Evolutionary conservation across 331 rosid species (phyloP).

Genomic region (Prunus yedoensis): DNA sequence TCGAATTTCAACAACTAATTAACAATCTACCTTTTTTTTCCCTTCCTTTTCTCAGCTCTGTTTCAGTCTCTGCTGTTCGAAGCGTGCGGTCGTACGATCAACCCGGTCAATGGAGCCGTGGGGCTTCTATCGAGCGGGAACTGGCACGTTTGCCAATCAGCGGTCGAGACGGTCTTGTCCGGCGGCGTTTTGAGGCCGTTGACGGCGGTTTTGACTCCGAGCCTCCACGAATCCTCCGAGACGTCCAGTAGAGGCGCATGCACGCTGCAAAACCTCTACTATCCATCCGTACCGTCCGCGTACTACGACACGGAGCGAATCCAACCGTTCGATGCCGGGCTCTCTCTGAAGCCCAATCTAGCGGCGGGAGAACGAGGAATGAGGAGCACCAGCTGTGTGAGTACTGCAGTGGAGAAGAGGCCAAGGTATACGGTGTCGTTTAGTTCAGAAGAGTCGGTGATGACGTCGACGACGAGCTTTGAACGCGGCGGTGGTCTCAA

Average conservation of each 20-base stretch:
- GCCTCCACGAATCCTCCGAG: slow-evolving; percentile 25
- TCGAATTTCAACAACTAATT: not conserved
- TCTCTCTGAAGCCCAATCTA: slow-evolving; percentile 15
- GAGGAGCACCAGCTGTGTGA: slow-evolving; percentile 4
- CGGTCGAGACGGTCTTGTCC: slow-evolving; percentile 50
- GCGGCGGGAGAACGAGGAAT: not conserved
- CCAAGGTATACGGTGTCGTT: slow-evolving; percentile 25
- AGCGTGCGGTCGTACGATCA: slow-evolving; percentile 72
- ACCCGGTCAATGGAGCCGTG: slow-evolving; percentile 71
- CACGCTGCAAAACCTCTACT: not conserved
- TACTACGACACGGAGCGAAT: slow-evolving; percentile 8
- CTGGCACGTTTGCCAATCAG: slow-evolving; percentile 68
- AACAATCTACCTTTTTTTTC: not conserved
- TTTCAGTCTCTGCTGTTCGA: slow-evolving; percentile 71
- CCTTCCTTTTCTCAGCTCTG: slow-evolving; percentile 33
- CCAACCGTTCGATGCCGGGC: slow-evolving; percentile 7
- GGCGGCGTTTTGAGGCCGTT: slow-evolving; percentile 46
- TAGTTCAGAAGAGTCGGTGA: slow-evolving; percentile 40
- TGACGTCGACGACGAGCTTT: slow-evolving; percentile 18
- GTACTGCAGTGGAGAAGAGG: not conserved
- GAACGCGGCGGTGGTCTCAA: slow-evolving; percentile 23
- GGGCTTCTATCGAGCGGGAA: slow-evolving; percentile 57
- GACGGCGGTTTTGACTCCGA: slow-evolving; percentile 19
- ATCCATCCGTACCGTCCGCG: slow-evolving; percentile 12
- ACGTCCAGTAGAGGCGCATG: slow-evolving; percentile 2